Base-by-base conservation (phyloP, 257 asterid species). In the Nicotiana sylvestris region DNA sequence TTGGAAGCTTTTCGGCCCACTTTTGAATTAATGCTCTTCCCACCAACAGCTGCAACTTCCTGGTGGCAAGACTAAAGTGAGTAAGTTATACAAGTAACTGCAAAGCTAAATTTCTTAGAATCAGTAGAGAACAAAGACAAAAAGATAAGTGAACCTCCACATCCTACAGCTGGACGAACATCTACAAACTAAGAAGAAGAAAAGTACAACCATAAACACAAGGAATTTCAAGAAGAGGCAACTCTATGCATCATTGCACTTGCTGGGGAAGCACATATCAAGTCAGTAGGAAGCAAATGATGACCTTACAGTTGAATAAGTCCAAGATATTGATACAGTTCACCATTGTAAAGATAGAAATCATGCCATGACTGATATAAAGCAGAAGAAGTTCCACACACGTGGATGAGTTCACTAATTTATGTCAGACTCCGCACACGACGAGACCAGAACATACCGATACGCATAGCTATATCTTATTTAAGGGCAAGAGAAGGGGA, bases 41-140 rank as follows among this genome's bases (percentile, higher is more conserved):
- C 97, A 69, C 95, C 96, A 90, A 89, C 92, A 18, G 98, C 93
- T 57, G 43, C 94, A 85, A 91, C 89, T 91, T 94, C 99, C 99
- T 96, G 93, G 82, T 81, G 83, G 84, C 62, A 82, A 86, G 65
- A 66, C 80, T 27, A 53, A 51, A 11, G 16, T 29, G 80, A 37
- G 64, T 51, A 51, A 76, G 80, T 56, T 76, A 29, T 29, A 76
- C 64, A 51, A 51, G 64, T 27, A 76, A 76, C 80, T 29, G 46
- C 29, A 76, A 25, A 49, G 62, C 25, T 74, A 6, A 49, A 76
- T 46, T 76, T 27, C 80, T 76, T 51, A 29, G 29, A 76, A 76
- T 76, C 64, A 56, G 53, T 39, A 49, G 17, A 76, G 16, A 51
- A 51, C 46, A 76, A 76, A 76, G 21, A 43, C 51, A 53, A 62